Percentiles rank a stretch among this genome's conserved stretches.
These are phyloP conservation scores for Aureobasidium melanogenum DNA, from an alignment of 2,329 filamentous ascomycete genomes.

Conservation along the genomic window DNA sequence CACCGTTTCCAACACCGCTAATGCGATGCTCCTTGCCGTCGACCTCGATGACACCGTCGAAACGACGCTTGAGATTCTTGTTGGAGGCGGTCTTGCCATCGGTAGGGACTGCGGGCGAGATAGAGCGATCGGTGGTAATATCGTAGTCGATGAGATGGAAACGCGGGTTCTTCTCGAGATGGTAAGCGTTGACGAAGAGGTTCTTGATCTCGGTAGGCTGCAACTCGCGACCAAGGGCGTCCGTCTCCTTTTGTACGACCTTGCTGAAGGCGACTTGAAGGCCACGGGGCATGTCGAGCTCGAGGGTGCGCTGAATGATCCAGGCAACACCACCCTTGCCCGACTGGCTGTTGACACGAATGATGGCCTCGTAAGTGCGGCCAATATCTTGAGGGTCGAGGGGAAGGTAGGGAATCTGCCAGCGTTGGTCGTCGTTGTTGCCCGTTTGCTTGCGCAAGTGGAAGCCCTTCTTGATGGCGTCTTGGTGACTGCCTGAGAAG, in stretches of 20 bases:
- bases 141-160: slow-evolving; percentile 87
- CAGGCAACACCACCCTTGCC: slow-evolving; percentile 92
- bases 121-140: slow-evolving; percentile 74
- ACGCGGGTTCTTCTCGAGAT: slow-evolving; percentile 70
- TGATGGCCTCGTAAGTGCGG: slow-evolving; percentile 94
- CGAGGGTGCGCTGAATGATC: slow-evolving; percentile 81
- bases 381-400: slow-evolving; percentile 90
- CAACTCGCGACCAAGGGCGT: slow-evolving; percentile 74
- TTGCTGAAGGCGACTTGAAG: slow-evolving; percentile 86
- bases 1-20: slow-evolving; percentile 75
- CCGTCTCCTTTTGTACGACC: slow-evolving; percentile 74
- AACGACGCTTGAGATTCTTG: slow-evolving; percentile 68
- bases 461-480: slow-evolving; percentile 90
- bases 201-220: slow-evolving; percentile 72
- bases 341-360: slow-evolving; percentile 92
- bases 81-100: slow-evolving; percentile 67
- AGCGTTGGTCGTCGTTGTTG: slow-evolving; percentile 55
- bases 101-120: slow-evolving; percentile 59
- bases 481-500: slow-evolving; percentile 87
- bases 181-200: slow-evolving; percentile 85
- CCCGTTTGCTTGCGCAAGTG: slow-evolving; percentile 56
- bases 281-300: slow-evolving; percentile 86
- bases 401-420: slow-evolving; percentile 86
- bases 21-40: slow-evolving; percentile 73
- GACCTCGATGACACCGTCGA: slow-evolving; percentile 75